Percentiles rank a stretch among this genome's conserved stretches.
Evolutionary conservation across 2,329 filamentous ascomycete species (phyloP).

Genomic region (Dryadomyces quercus-mongolicae): DNA sequence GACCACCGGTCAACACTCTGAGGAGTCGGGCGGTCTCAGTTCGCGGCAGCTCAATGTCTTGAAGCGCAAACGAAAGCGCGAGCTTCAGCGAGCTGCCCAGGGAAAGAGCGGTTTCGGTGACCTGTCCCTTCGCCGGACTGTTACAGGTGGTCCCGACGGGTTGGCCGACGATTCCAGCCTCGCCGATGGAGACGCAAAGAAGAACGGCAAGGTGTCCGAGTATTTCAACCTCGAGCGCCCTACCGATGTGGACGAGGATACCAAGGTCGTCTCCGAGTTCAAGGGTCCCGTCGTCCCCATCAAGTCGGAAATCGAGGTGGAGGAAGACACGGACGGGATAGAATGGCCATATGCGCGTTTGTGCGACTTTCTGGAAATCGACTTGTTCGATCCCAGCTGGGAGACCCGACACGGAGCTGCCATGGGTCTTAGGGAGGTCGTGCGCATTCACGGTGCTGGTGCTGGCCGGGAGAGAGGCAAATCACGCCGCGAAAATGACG

Average conservation of each 20-base stretch:
- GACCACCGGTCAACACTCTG: slow-evolving; percentile 21
- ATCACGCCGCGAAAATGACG: slow-evolving; percentile 61
- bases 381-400: slow-evolving; percentile 89
- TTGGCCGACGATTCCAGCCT: slow-evolving; percentile 47
- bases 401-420: slow-evolving; percentile 93
- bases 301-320: slow-evolving; percentile 73
- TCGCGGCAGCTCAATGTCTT: slow-evolving; percentile 89
- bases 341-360: slow-evolving; percentile 94
- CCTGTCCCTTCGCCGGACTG: slow-evolving; percentile 55
- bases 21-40: slow-evolving; percentile 57
- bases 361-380: slow-evolving; percentile 85
- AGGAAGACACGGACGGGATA: slow-evolving; percentile 61
- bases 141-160: slow-evolving; percentile 48
- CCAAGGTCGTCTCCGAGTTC: slow-evolving; percentile 89
- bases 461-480: slow-evolving; percentile 69
- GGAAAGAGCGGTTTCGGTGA: slow-evolving; percentile 87
- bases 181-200: slow-evolving; percentile 38
- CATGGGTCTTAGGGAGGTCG: slow-evolving; percentile 83
- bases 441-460: slow-evolving; percentile 81
- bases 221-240: slow-evolving; percentile 85
- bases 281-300: slow-evolving; percentile 73
- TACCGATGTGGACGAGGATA: slow-evolving; percentile 70
- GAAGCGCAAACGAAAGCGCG: slow-evolving; percentile 86
- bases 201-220: slow-evolving; percentile 57
- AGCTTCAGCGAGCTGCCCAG: slow-evolving; percentile 72